Percentiles rank a stretch among this genome's conserved stretches.
These are phyloP conservation scores for Dendrocalamus sinicus DNA, from an alignment of 176 grass and related monocot genomes.

Conservation along the genomic window DNA sequence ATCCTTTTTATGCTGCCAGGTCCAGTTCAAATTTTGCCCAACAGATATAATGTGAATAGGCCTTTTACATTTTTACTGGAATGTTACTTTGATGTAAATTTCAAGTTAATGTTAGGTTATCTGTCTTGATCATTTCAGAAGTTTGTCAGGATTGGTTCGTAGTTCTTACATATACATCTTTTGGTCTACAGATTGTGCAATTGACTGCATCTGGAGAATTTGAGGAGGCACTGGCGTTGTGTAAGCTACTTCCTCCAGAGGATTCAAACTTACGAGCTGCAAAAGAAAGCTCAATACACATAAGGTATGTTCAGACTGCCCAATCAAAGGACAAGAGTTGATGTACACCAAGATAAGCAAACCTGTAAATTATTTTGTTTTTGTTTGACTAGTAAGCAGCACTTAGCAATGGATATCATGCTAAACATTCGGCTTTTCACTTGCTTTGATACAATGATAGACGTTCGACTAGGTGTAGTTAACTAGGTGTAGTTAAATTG, in stretches of 20 bases:
- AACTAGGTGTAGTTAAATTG: background rate
- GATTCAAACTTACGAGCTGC: slow-evolving; percentile 92
- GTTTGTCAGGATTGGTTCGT: slow-evolving; percentile 31
- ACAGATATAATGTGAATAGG: slow-evolving; percentile 24
- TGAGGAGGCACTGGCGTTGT: slow-evolving; percentile 91
- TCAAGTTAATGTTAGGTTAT: slow-evolving; percentile 13
- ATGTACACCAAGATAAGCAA: slow-evolving; percentile 14
- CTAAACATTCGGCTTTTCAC: background rate
- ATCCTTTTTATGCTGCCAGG: background rate
- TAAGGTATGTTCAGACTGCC: slow-evolving; percentile 64
- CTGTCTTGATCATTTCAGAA: slow-evolving; percentile 12
- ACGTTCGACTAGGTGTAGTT: background rate
- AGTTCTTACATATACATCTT: slow-evolving; percentile 21
- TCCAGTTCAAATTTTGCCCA: background rate
- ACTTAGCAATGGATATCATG: background rate
- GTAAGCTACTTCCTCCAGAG: slow-evolving; percentile 96
- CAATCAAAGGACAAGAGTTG: background rate
- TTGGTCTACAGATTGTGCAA: slow-evolving; percentile 88
- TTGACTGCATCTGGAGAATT: slow-evolving; percentile 98
- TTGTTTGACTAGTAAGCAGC: slow-evolving; percentile 18
- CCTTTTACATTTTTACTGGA: slow-evolving; percentile 13
- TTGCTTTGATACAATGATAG: slow-evolving; percentile 9
- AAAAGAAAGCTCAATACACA: slow-evolving; percentile 98
- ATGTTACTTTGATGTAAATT: slow-evolving; percentile 2
- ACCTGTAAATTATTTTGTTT: slow-evolving; percentile 13